Evolutionary conservation across 495 filamentous ascomycete genomes (phyloP).

Genomic region (Darksidea phi): DNA sequence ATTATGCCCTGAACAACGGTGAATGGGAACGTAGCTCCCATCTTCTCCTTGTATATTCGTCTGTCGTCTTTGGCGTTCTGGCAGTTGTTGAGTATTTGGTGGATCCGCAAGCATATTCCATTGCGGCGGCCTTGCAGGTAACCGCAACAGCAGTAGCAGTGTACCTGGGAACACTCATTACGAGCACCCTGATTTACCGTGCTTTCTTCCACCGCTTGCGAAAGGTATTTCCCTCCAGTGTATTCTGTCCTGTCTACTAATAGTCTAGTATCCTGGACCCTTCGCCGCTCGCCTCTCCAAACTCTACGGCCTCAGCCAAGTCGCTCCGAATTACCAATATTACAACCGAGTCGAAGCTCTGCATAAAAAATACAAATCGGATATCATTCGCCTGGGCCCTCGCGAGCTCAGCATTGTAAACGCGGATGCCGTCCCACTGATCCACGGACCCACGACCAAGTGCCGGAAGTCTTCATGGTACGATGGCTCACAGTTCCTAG

Average conservation of each 20-base stretch:
- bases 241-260: not conserved
- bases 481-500: not conserved
- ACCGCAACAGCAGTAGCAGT: not conserved
- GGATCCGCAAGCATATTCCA: constrained; percentile 1
- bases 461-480: constrained; percentile 23
- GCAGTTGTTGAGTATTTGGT: constrained; percentile 5
- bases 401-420: constrained; percentile 24
- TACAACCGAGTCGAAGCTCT: constrained; percentile 12
- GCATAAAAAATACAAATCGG: constrained; percentile 21
- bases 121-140: constrained; percentile 1
- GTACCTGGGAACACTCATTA: constrained; percentile 21
- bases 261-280: constrained; percentile 29
- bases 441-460: constrained; percentile 18
- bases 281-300: constrained; percentile 20
- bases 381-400: constrained; percentile 20
- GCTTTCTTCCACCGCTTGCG: constrained; percentile 29
- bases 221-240: constrained; percentile 3
- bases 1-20: constrained; percentile 7
- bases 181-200: constrained; percentile 29
- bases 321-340: constrained; percentile 5
- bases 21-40: constrained; percentile 17
- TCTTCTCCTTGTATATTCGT: constrained; percentile 1
- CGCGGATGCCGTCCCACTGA: constrained; percentile 14
- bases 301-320: constrained; percentile 3
- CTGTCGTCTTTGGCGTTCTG: not conserved